Conservation (phyloP, 208 protist genomes). For the Phytomonas francai region DNA sequence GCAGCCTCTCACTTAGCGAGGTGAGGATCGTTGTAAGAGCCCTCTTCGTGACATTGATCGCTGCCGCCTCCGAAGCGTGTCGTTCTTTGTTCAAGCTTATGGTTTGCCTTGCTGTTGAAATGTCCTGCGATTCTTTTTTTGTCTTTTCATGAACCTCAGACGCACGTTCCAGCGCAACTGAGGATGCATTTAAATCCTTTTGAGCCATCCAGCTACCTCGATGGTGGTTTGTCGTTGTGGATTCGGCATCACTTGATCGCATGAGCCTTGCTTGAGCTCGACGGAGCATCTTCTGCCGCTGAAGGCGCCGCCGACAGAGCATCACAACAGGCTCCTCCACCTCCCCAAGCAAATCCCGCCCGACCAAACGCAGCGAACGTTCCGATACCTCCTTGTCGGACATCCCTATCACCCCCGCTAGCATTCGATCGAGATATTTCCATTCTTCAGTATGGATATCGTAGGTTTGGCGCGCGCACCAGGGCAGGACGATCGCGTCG, state of each 20-base stretch:
- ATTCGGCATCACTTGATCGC: not conserved
- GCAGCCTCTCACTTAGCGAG: not conserved
- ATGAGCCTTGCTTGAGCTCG: not conserved
- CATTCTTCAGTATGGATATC: conserved; percentile 32
- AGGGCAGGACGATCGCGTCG: conserved; percentile 37
- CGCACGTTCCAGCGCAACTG: not conserved
- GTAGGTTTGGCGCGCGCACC: conserved; percentile 59
- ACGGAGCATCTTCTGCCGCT: conserved; percentile 4
- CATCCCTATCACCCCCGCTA: conserved; percentile 34
- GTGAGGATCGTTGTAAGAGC: not conserved
- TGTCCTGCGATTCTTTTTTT: not conserved
- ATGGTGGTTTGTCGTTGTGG: not conserved
- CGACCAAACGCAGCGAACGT: conserved; percentile 25
- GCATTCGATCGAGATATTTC: conserved; percentile 46
- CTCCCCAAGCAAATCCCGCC: conserved; percentile 36
- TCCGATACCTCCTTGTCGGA: conserved; percentile 24
- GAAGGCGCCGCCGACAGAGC: conserved; percentile 14
- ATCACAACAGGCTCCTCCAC: conserved; percentile 40
- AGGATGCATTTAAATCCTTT: not conserved
- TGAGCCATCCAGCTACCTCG: not conserved
- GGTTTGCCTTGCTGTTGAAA: not conserved
- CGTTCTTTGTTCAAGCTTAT: not conserved
- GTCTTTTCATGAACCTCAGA: not conserved
- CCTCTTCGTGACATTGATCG: not conserved
- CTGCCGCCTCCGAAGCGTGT: not conserved